Percentiles rank a stretch among this genome's conserved stretches.
phyloP scores from a whole-genome alignment of 2,329 filamentous ascomycete genomes.

The Rugonectria rugulosa region DNA sequence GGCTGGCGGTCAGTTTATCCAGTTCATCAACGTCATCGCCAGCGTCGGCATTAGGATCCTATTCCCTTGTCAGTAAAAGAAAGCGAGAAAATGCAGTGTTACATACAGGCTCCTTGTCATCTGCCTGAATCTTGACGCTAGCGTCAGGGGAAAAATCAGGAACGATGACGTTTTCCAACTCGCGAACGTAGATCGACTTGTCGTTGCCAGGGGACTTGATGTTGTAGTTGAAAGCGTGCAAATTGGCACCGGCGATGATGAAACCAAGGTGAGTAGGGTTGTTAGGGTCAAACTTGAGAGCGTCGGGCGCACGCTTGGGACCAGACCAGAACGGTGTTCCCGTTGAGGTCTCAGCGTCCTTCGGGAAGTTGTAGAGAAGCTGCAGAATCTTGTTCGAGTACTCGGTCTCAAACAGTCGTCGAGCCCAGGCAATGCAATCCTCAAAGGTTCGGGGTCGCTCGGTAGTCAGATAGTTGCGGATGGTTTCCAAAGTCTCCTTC shows the following conservation, averaged over 20 bases:
- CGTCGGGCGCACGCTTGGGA: conserved; percentile 93
- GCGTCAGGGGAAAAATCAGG: conserved; percentile 93
- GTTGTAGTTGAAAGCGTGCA: conserved; percentile 97
- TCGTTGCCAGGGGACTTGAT: conserved; percentile 82
- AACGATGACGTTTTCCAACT: conserved; percentile 91
- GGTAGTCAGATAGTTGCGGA: conserved; percentile 88
- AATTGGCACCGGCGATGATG: conserved; percentile 84
- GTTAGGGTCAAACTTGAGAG: conserved; percentile 85
- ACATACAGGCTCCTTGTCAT: conserved; percentile 86
- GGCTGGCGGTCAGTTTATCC: conserved; percentile 71
- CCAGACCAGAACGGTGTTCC: conserved; percentile 98
- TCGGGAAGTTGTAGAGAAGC: conserved; percentile 95
- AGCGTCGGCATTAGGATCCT: conserved; percentile 80
- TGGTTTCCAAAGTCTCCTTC: conserved; percentile 89
- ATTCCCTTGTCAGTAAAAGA: conserved; percentile 16
- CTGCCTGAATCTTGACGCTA: conserved; percentile 94
- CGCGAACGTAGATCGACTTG: conserved; percentile 76
- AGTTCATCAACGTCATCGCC: conserved; percentile 79
- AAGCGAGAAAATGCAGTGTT: neutral
- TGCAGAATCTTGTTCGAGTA: conserved; percentile 98
- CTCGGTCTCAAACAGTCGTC: conserved; percentile 92
- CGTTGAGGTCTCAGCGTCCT: conserved; percentile 86
- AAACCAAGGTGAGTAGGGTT: conserved; percentile 91
- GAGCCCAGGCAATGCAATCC: conserved; percentile 96
- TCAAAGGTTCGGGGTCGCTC: conserved; percentile 93